Conservation (phyloP, 2,329 filamentous ascomycete species). For the Botrytis cinerea region DNA sequence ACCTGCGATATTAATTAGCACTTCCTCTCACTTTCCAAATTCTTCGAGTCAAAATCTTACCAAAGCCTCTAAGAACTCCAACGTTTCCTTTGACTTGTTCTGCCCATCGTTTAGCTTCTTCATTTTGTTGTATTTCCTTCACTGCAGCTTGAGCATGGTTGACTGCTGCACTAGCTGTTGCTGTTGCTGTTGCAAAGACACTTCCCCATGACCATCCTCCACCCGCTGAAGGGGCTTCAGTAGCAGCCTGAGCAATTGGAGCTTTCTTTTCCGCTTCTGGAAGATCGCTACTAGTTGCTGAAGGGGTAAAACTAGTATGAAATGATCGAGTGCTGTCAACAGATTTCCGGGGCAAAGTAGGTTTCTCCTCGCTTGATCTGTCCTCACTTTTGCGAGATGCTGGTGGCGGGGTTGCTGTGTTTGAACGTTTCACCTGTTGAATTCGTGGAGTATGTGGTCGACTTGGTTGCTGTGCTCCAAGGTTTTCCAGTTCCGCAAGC, state of each 20-base stretch:
- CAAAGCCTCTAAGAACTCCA: constrained; percentile 71
- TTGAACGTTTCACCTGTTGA: constrained; percentile 54
- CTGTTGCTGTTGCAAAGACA: constrained; percentile 68
- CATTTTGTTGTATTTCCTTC: constrained; percentile 93
- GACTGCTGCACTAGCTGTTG: constrained; percentile 70
- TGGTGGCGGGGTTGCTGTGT: constrained; percentile 50
- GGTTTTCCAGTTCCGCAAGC: constrained; percentile 80
- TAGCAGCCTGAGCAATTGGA: constrained; percentile 47
- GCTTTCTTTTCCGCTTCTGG: constrained; percentile 59
- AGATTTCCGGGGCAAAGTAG: constrained; percentile 62
- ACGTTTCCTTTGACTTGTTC: constrained; percentile 92
- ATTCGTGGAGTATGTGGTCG: constrained; percentile 82
- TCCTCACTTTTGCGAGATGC: constrained; percentile 52
- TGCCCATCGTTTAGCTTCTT: constrained; percentile 95
- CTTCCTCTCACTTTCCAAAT: constrained; percentile 10
- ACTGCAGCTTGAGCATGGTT: constrained; percentile 92
- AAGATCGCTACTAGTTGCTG: constrained; percentile 60
- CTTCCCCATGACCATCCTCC: constrained; percentile 85
- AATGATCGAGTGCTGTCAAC: constrained; percentile 73
- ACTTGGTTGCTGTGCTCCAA: constrained; percentile 67
- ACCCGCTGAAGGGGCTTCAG: constrained; percentile 45
- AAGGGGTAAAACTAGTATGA: constrained; percentile 71
- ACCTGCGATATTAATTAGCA: constrained; percentile 53
- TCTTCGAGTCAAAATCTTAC: constrained; percentile 50
- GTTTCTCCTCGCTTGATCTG: constrained; percentile 59